phyloP scores from a whole-genome alignment of 192 early-diverging fungal genomes.

The Backusella morwellensis region DNA sequence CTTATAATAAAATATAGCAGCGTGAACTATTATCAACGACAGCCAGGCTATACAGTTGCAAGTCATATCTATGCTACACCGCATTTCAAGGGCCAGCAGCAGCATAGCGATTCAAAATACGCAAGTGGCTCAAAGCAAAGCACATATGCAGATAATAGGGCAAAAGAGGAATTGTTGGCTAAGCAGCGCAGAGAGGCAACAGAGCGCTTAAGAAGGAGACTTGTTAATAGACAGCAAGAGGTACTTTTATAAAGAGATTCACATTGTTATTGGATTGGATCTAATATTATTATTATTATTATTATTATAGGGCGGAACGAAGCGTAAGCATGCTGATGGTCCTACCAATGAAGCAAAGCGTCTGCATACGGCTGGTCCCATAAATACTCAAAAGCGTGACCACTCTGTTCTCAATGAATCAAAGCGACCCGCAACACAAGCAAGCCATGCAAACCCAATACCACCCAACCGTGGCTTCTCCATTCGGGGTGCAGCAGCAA shows the following conservation, averaged over 20 bases:
- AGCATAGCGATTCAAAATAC: too few relatives aligned
- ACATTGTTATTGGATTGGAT: too few relatives aligned
- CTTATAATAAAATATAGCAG: too few relatives aligned
- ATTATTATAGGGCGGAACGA: not conserved
- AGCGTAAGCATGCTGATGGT: not conserved
- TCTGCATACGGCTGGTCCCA: not conserved
- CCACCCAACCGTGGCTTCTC: not conserved
- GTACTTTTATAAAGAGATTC: not conserved
- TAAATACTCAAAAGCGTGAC: not conserved
- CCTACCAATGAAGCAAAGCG: not conserved
- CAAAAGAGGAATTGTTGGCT: not conserved
- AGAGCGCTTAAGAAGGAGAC: too few relatives aligned
- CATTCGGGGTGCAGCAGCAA: not conserved
- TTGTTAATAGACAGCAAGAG: too few relatives aligned
- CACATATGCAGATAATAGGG: not conserved
- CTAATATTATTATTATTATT: not conserved
- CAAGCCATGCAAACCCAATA: not conserved
- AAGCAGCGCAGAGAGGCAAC: not conserved
- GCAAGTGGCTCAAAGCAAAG: too few relatives aligned
- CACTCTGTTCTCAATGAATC: not conserved
- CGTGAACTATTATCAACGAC: too few relatives aligned
- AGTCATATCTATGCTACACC: too few relatives aligned
- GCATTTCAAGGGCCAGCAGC: too few relatives aligned
- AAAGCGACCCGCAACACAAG: not conserved
- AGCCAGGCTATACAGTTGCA: too few relatives aligned